Conservation (phyloP, 352 stramenopile genomes). For the Phytophthora pluvialis region DNA sequence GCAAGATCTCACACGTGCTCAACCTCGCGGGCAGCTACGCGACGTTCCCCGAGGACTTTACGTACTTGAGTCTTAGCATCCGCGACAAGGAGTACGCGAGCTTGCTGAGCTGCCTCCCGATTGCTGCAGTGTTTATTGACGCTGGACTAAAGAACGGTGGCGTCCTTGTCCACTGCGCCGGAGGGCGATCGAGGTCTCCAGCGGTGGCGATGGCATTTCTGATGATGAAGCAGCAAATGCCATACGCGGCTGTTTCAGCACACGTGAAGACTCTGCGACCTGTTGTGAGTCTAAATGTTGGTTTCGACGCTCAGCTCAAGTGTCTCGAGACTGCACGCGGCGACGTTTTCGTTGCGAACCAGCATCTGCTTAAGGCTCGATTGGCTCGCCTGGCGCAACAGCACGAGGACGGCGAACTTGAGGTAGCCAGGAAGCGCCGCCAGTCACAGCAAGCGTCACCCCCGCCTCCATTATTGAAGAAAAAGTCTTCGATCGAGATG, state of each 20-base stretch:
- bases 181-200: conserved; percentile 84
- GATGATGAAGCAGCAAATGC: conserved; percentile 71
- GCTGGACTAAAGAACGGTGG: conserved; percentile 62
- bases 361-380: conserved; percentile 66
- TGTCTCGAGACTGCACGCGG: conserved; percentile 70
- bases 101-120: conserved; percentile 84
- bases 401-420: conserved; percentile 43
- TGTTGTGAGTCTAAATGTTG: conserved; percentile 76
- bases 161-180: conserved; percentile 87
- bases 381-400: conserved; percentile 46
- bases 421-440: conserved; percentile 43
- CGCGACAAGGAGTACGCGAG: conserved; percentile 92
- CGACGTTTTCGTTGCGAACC: conserved; percentile 80
- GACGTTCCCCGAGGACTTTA: conserved; percentile 90
- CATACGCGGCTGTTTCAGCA: conserved; percentile 51
- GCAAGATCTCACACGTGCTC: conserved; percentile 84
- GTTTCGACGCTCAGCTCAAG: conserved; percentile 88
- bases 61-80: conserved; percentile 90
- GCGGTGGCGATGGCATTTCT: conserved; percentile 82
- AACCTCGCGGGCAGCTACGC: conserved; percentile 86
- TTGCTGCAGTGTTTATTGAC: conserved; percentile 84
- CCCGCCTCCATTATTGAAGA: conserved; percentile 31
- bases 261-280: conserved; percentile 67
- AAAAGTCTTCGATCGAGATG: conserved; percentile 38
- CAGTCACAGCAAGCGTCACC: conserved; percentile 26